Evolutionary conservation across 2,329 filamentous ascomycete genomes (phyloP), one percentile per base, ranked within the genome.

Genomic region (Gremmenia infestans): DNA sequence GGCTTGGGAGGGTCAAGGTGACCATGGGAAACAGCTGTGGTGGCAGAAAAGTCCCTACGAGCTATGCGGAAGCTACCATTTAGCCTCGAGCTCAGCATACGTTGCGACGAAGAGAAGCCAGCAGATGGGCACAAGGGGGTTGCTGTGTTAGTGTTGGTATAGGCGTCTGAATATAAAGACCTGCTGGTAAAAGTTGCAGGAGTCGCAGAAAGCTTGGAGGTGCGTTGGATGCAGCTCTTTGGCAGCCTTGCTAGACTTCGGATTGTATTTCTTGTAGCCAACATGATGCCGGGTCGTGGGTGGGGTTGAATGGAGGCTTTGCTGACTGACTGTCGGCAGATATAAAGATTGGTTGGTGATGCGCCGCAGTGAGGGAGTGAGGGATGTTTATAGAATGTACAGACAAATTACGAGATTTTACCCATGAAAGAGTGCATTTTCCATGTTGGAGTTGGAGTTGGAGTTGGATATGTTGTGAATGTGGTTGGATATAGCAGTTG

Each of bases 1-100:
- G 90, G 82, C 74, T 92, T 93, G 2, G 94, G 93, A 32, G 88
- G 82, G 54, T 86, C 83, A 65, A 97, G 74, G 71, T 97, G 90
- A 48, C 88, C 91, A 72, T 99, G 94, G 50, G 72, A 75, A 53
- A 75, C 72, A 55, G 76, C 68, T 11, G 81, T 69, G 4, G 86
- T 86, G 11, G 80, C 82, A 43, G 87, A 88, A 71, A 97, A 94
- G 53, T 71, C 72, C 67, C 66, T 48, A 25, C 50, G 55, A 9
- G 48, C 25, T 37, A 45, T 9, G 39, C 48, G 14, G 28, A 36
- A 32, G 39, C 40, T 48, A 4, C 47, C 32, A 32, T 48, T 22
- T 17, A 53, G 50, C 37, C 51, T 54, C 2, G 42, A 25, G 23
- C 54, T 45, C 42, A 1, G 22, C 2, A 11, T 9, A 23, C n/a